Conservation (phyloP, 192 early-diverging fungal species). For the Entomortierella lignicola region DNA sequence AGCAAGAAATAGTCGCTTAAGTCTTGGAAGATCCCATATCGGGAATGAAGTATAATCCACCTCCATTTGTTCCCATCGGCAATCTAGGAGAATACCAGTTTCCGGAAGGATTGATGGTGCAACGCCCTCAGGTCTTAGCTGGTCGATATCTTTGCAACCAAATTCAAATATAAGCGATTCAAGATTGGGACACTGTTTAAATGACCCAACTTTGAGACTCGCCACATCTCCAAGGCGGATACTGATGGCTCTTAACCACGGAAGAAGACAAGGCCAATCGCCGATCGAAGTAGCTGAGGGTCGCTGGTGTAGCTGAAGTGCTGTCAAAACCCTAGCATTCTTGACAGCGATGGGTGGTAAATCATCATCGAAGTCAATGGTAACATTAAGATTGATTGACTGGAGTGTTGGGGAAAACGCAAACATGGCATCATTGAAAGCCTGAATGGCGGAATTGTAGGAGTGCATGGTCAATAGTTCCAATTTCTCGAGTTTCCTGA, state of each 20-base stretch:
- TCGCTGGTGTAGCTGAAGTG: not conserved
- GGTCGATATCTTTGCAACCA: not conserved
- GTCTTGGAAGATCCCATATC: not conserved
- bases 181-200: constrained; percentile 18
- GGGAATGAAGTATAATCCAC: not conserved
- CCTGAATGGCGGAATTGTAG: constrained; percentile 5
- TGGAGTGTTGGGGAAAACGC: constrained; percentile 8
- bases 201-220: not conserved
- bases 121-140: not conserved
- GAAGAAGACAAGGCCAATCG: not conserved
- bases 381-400: not conserved
- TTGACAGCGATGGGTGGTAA: not conserved
- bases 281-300: not conserved
- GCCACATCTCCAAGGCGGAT: not conserved
- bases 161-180: constrained; percentile 1
- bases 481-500: not conserved
- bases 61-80: not conserved
- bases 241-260: not conserved
- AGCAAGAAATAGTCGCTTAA: not conserved
- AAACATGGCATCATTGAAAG: constrained; percentile 6
- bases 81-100: not conserved
- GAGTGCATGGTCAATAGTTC: not conserved
- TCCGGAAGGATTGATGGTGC: not conserved
- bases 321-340: not conserved
- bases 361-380: no score